Conservation (phyloP, 345 rosid species). For the Eucalyptus pauciflora region DNA sequence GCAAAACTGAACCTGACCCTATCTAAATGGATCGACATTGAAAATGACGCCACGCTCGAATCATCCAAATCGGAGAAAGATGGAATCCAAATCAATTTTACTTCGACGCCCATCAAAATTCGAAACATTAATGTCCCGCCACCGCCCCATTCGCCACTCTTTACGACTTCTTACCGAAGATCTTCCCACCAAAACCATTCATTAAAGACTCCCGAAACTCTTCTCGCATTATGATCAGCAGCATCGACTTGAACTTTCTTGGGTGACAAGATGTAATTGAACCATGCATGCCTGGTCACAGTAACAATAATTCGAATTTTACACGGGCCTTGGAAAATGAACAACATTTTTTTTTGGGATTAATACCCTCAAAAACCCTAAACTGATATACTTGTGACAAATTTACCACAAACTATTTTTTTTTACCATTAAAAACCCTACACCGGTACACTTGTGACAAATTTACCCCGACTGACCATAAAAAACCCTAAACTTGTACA, state of each 20-base stretch:
- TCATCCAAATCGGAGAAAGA: neutral
- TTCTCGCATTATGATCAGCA: accelerated
- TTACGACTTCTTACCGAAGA: too few species aligned
- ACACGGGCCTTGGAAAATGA: neutral
- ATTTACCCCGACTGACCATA: too few species aligned
- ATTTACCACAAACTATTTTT: too few species aligned
- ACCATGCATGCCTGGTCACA: neutral
- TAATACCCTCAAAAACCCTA: too few species aligned
- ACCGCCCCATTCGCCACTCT: too few species aligned
- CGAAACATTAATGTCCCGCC: neutral
- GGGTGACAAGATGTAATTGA: neutral
- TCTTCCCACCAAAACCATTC: too few species aligned
- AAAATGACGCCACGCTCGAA: neutral
- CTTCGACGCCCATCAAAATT: neutral
- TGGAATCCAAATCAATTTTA: neutral
- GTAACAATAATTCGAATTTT: neutral
- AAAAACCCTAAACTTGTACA: too few species aligned
- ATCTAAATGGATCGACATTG: neutral
- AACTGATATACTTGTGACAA: too few species aligned
- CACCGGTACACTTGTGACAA: too few species aligned
- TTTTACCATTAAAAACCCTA: too few species aligned
- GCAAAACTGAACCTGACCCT: neutral
- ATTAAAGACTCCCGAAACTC: neutral
- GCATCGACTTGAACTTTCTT: neutral
- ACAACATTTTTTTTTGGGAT: too few species aligned